Base-by-base conservation (phyloP, 345 rosid species). In the Camelina hispida region DNA sequence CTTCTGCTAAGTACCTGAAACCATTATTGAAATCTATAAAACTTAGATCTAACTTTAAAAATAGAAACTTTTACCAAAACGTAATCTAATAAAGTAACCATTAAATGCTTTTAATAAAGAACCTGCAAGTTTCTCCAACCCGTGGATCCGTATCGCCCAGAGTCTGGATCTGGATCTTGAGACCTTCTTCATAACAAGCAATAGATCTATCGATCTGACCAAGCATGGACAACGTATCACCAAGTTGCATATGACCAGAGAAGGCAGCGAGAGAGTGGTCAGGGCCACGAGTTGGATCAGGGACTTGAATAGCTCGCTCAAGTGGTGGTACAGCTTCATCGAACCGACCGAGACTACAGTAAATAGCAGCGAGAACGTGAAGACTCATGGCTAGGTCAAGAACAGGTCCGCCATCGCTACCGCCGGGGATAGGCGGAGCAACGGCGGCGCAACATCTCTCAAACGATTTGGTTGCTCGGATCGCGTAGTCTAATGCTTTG, bases 51-150 rank as follows among this genome's bases (percentile, higher is more conserved):
- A 58, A 23, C 13, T 3, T 4, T 3, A 1, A 22, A 59, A 5
- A 32, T 1, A 38, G 20, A 1, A 66, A 16, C 66, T 47, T 58
- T 58, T 20, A 37, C 28, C 3, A 34, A 44, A 65, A 59, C 22
- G 4, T 17, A 25, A 25, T 12, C 54, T 23, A 23, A 23, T 23
- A 23, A 23, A 23, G 28, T 40, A 40, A 0, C 43, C 5, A 59
- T 23, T 38, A 48, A 51, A 22, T 22, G 64, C 61, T 57, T 23
- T 14, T 30, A 22, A 46, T 13, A 3, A 28, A 30, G 9, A 4
- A 95, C 99, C 99, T 89, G 98, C 97, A 96, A 85, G 98, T 96
- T 85, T 96, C 99, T 42, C 96, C 98, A 50, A 96, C 99, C 68
- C 99, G 81, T 15, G 98, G 89, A 88, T 96, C 99, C 0, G 89